These are phyloP conservation scores for Digitaria exilis DNA, from an alignment of 202 grass and related monocot genomes.

Conservation along the genomic window DNA sequence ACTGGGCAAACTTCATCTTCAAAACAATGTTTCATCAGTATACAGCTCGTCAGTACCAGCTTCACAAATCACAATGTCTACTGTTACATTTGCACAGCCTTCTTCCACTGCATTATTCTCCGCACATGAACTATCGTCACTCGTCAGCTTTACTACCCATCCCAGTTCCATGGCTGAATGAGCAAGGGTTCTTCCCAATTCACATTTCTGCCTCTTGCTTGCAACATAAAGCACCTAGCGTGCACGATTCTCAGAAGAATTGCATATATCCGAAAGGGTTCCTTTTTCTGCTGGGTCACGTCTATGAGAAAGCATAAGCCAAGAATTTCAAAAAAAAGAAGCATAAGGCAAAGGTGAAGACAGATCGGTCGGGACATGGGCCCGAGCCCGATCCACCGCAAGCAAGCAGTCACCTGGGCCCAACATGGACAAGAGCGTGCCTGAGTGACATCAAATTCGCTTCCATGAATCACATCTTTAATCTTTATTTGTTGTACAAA, in stretches of 20 bases:
- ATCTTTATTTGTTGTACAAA: conserved; percentile 40
- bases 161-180: not conserved
- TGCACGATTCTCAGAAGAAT: not conserved
- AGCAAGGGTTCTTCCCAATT: not conserved
- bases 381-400: too few relatives aligned
- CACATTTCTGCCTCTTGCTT: not conserved
- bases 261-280: conserved; percentile 35
- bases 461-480: not conserved
- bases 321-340: too few relatives aligned
- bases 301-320: too few relatives aligned
- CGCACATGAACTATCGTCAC: too few relatives aligned
- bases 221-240: too few relatives aligned
- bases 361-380: not conserved
- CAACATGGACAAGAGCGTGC: not conserved
- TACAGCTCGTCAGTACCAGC: conserved; percentile 35
- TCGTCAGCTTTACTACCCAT: not conserved
- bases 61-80: conserved; percentile 33
- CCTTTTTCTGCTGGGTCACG: conserved; percentile 14
- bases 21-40: not conserved
- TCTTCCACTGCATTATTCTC: too few relatives aligned
- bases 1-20: not conserved
- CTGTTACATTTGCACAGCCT: conserved; percentile 26
- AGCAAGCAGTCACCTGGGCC: not conserved
- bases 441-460: not conserved
- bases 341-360: not conserved